phyloP scores from a whole-genome alignment of 306 rosid species.

The Prunus salicina region DNA sequence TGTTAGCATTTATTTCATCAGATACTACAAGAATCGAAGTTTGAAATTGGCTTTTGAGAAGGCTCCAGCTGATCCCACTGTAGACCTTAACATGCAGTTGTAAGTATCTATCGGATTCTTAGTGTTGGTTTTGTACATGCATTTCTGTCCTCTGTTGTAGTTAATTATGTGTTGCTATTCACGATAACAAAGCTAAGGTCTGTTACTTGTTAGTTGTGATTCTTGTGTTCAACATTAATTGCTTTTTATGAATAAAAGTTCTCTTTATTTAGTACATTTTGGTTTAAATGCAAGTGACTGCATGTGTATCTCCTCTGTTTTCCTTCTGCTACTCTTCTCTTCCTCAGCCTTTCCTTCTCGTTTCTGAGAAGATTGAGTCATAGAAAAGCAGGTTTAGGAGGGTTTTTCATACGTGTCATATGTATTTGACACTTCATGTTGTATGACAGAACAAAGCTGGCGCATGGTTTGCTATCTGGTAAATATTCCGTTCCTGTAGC shows the following conservation, averaged over 20 bases:
- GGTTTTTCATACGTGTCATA: neutral
- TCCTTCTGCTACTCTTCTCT: neutral
- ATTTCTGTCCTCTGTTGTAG: neutral
- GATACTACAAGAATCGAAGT: constrained; percentile 57
- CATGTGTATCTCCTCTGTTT: neutral
- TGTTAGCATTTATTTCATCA: constrained; percentile 14
- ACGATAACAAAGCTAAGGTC: neutral
- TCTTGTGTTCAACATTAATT: neutral
- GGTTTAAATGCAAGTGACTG: neutral
- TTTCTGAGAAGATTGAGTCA: neutral
- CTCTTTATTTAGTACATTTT: neutral
- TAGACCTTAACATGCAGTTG: constrained; percentile 87
- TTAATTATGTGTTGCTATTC: neutral
- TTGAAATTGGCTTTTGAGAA: constrained; percentile 58
- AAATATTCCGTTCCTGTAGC: constrained; percentile 68
- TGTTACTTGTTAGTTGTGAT: neutral
- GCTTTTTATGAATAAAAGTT: neutral
- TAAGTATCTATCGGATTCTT: constrained; percentile 26
- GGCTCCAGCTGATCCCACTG: constrained; percentile 93
- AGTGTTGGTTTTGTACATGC: neutral
- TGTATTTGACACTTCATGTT: constrained; percentile 19
- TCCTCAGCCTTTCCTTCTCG: neutral
- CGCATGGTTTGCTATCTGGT: constrained; percentile 81
- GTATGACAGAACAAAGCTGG: constrained; percentile 67
- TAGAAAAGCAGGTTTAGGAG: neutral